Percentiles rank a stretch among this genome's conserved stretches.
Evolutionary conservation across 495 filamentous ascomycete species (phyloP).

Genomic region (Penicillium canariense): DNA sequence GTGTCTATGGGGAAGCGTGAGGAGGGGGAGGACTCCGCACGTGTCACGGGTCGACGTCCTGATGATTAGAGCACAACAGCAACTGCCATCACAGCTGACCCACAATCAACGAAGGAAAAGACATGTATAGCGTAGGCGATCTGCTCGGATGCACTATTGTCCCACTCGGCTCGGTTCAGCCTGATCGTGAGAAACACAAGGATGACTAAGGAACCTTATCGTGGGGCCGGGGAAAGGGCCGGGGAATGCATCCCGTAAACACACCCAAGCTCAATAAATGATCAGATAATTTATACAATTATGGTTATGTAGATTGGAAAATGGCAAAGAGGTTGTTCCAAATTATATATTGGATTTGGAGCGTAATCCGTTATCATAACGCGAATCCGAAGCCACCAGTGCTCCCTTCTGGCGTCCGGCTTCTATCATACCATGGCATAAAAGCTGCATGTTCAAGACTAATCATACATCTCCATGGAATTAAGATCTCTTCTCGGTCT

Average conservation of each 20-base stretch:
- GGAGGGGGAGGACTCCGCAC: constrained; percentile 16
- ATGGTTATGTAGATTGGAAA: too few relatives aligned
- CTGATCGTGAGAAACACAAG: constrained; percentile 21
- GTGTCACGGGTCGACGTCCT: constrained; percentile 24
- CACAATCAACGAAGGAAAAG: not conserved
- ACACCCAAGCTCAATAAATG: too few relatives aligned
- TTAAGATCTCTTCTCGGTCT: constrained; percentile 46
- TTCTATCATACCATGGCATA: constrained; percentile 1
- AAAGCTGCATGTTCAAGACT: not conserved
- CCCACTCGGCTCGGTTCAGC: constrained; percentile 22
- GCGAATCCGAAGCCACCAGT: not conserved
- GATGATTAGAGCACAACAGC: constrained; percentile 19
- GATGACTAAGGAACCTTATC: constrained; percentile 28
- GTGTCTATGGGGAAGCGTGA: constrained; percentile 25
- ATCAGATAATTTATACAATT: too few relatives aligned
- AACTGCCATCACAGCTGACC: constrained; percentile 18
- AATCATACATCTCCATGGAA: constrained; percentile 1
- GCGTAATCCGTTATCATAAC: not conserved
- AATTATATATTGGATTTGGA: not conserved
- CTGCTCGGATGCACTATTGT: constrained; percentile 15
- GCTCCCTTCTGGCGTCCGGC: not conserved
- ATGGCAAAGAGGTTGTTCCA: too few relatives aligned
- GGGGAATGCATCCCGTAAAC: not conserved
- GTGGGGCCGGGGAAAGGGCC: not conserved
- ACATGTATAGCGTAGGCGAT: constrained; percentile 12